phyloP scores from a whole-genome alignment of 176 grass and related monocot species.

The Cenchrus americanus region DNA sequence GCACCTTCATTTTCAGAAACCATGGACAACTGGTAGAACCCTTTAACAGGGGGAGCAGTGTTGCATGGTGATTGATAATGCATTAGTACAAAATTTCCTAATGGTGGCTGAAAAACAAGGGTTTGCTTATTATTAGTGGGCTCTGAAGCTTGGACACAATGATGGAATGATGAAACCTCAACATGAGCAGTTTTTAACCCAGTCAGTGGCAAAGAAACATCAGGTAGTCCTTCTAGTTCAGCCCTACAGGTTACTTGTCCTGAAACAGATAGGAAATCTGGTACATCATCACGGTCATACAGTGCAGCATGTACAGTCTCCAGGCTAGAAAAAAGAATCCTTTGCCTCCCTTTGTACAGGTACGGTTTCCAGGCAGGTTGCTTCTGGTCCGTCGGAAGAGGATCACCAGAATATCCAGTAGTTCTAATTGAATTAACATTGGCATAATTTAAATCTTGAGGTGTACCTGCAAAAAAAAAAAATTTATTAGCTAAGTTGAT shows the following conservation, averaged over 20 bases:
- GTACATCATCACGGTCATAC: slow-evolving; percentile 97
- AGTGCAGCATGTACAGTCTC: slow-evolving; percentile 81
- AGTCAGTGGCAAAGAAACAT: slow-evolving; percentile 79
- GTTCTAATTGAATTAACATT: slow-evolving; percentile 78
- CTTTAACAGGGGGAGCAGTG: slow-evolving; percentile 78
- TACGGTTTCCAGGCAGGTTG: slow-evolving; percentile 96
- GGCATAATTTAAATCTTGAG: slow-evolving; percentile 81
- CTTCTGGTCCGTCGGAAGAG: slow-evolving; percentile 71
- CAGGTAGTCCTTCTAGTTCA: slow-evolving; percentile 93
- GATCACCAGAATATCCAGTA: slow-evolving; percentile 72
- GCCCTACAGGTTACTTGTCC: slow-evolving; percentile 93
- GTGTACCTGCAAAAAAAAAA: slow-evolving; percentile 62
- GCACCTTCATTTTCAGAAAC: slow-evolving; percentile 94
- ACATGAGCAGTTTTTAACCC: slow-evolving; percentile 75
- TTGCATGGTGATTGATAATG: slow-evolving; percentile 71
- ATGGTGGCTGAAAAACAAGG: slow-evolving; percentile 81
- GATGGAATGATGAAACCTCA: slow-evolving; percentile 83
- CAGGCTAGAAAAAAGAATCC: slow-evolving; percentile 68
- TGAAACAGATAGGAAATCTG: slow-evolving; percentile 85
- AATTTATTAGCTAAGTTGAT: slow-evolving; percentile 38
- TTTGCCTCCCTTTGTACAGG: slow-evolving; percentile 88
- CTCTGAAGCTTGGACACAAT: slow-evolving; percentile 86
- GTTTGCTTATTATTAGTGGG: slow-evolving; percentile 77
- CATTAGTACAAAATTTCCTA: slow-evolving; percentile 88
- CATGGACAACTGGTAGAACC: slow-evolving; percentile 95